These are phyloP conservation scores for Cercospora sp. DNA, from an alignment of 2,329 filamentous ascomycete species.

Conservation along the genomic window DNA sequence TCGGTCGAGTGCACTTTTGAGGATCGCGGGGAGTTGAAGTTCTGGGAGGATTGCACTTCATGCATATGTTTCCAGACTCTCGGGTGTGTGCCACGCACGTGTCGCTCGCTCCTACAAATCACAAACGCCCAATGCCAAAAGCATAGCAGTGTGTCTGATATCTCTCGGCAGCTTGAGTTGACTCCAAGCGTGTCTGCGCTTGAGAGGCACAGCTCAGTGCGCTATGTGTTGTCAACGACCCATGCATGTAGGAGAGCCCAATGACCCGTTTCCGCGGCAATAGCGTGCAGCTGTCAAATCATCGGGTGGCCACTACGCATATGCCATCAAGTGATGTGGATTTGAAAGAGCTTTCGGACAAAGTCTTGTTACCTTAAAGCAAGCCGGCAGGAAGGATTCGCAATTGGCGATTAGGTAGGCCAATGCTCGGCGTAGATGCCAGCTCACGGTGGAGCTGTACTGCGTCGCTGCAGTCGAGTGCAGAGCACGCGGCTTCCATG, in stretches of 20 bases:
- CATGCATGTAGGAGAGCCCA: background rate
- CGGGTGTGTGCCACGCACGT: background rate
- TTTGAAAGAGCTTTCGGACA: background rate
- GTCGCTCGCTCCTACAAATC: background rate
- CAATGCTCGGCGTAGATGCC: background rate
- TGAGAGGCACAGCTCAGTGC: conserved; percentile 5
- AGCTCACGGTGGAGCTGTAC: background rate
- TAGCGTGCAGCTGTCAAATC: background rate
- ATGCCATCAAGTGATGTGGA: background rate
- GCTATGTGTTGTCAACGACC: conserved; percentile 14
- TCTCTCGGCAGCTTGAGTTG: background rate
- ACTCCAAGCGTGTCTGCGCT: background rate
- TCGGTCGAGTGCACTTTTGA: background rate
- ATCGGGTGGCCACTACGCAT: background rate
- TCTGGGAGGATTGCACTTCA: background rate
- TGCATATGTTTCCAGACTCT: background rate
- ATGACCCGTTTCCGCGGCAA: conserved; percentile 2
- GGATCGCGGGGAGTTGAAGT: background rate
- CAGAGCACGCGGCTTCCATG: background rate
- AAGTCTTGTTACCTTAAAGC: background rate
- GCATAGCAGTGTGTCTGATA: background rate
- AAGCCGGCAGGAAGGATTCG: background rate
- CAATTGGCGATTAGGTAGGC: background rate
- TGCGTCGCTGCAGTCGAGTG: background rate
- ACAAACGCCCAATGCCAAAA: background rate